A percentile compares a stretch with the other conserved stretches of the same genome.
These are phyloP conservation scores for Botrytis squamosa DNA, from an alignment of 2,329 filamentous ascomycete species.

Conservation along the genomic window DNA sequence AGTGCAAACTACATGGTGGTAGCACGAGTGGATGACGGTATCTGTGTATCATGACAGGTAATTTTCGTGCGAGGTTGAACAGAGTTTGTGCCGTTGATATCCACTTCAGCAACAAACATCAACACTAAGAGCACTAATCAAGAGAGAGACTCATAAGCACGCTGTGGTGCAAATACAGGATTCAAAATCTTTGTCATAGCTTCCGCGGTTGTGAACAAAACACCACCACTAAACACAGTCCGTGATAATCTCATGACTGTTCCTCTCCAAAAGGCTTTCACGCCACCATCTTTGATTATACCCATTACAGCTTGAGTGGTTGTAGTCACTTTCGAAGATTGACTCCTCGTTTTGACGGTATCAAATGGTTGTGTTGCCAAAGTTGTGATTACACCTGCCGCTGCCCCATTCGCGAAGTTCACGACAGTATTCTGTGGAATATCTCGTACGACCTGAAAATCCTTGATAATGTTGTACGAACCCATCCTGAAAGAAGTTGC, in stretches of 20 bases:
- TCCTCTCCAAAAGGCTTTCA: conserved; percentile 64
- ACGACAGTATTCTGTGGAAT: conserved; percentile 45
- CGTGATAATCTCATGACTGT: conserved; percentile 66
- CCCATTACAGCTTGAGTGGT: conserved; percentile 56
- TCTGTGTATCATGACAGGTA: conserved; percentile 13
- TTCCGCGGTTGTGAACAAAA: conserved; percentile 30
- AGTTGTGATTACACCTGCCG: conserved; percentile 60
- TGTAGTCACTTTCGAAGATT: conserved; percentile 57
- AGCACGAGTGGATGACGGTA: conserved; percentile 1
- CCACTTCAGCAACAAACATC: background rate
- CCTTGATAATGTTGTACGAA: conserved; percentile 48
- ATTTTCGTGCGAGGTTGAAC: background rate
- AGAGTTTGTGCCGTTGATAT: conserved; percentile 3
- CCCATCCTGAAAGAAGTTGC: conserved; percentile 45
- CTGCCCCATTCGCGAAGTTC: conserved; percentile 61
- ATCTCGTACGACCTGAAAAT: conserved; percentile 44
- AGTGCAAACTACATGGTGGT: background rate
- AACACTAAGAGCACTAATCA: background rate
- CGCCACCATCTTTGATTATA: conserved; percentile 55
- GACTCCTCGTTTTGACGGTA: conserved; percentile 61
- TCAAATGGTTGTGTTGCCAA: conserved; percentile 61
- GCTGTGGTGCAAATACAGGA: conserved; percentile 21
- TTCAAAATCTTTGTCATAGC: conserved; percentile 26
- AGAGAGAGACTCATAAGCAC: background rate
- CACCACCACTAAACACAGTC: conserved; percentile 62